phyloP scores from a whole-genome alignment of 2,329 filamentous ascomycete species.

The Botrytis aclada region DNA sequence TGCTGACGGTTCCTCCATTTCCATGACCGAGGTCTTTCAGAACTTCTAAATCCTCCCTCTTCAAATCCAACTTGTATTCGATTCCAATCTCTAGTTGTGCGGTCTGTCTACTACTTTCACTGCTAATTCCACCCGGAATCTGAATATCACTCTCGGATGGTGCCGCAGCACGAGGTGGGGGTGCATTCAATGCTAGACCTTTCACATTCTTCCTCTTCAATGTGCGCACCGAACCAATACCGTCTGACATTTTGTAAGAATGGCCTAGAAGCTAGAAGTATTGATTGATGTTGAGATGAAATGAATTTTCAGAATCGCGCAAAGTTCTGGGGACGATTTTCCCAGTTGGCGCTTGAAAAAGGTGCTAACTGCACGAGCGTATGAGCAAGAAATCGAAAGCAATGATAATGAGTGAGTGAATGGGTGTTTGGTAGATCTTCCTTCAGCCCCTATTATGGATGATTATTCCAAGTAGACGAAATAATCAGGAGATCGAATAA shows the following conservation, averaged over 20 bases:
- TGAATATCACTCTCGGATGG: conserved; percentile 70
- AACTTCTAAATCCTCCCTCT: conserved; percentile 87
- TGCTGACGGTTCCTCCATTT: conserved; percentile 97
- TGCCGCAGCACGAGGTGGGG: conserved; percentile 67
- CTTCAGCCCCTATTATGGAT: not conserved
- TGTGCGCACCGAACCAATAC: conserved; percentile 66
- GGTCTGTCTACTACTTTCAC: conserved; percentile 57
- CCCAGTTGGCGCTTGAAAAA: conserved; percentile 15
- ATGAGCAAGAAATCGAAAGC: not conserved
- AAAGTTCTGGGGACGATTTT: conserved; percentile 9
- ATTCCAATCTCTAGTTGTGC: conserved; percentile 87
- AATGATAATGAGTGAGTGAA: conserved; percentile 1
- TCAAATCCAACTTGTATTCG: conserved; percentile 90
- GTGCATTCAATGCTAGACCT: conserved; percentile 81
- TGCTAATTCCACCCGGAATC: conserved; percentile 56
- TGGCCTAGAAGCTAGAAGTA: not conserved
- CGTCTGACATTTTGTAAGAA: conserved; percentile 48
- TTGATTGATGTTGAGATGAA: not conserved
- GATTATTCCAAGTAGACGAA: not conserved
- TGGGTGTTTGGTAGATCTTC: not conserved
- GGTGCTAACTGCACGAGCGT: conserved; percentile 11
- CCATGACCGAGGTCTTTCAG: conserved; percentile 93
- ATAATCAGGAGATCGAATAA: conserved; percentile 3
- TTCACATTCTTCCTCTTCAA: conserved; percentile 99
- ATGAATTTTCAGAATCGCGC: conserved; percentile 14